Percentiles rank a stretch among this genome's conserved stretches.
Evolutionary conservation across 345 rosid species (phyloP).

Genomic region (Chamaenerion angustifolium): DNA sequence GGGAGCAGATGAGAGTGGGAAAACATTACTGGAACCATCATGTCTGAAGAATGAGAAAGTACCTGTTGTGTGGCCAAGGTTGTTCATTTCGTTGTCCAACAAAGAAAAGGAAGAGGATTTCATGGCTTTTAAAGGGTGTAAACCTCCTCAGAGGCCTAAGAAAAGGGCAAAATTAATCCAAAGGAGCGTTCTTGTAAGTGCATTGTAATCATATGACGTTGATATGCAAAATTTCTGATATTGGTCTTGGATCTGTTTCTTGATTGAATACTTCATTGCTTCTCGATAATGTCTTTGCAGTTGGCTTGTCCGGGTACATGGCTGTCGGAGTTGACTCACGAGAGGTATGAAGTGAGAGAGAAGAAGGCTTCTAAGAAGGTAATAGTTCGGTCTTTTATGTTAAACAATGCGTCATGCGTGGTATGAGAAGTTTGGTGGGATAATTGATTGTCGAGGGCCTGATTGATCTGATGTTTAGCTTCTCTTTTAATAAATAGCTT

Average conservation of each 20-base stretch:
- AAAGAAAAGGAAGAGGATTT: constrained; percentile 96
- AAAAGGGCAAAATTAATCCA: constrained; percentile 83
- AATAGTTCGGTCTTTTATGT: constrained; percentile 1
- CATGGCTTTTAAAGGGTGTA: constrained; percentile 92
- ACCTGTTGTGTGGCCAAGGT: constrained; percentile 55
- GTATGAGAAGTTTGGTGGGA: too few species aligned
- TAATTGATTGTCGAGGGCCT: background rate
- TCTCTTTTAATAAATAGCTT: too few species aligned
- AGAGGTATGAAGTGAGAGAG: constrained; percentile 89
- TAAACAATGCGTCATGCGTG: background rate
- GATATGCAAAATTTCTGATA: too few species aligned
- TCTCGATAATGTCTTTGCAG: constrained; percentile 18
- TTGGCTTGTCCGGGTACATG: constrained; percentile 86
- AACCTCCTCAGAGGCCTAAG: constrained; percentile 85
- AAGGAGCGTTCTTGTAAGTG: constrained; percentile 61
- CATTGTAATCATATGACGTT: too few species aligned
- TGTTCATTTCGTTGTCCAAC: constrained; percentile 57
- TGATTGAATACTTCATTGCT: background rate
- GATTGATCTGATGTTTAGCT: background rate
- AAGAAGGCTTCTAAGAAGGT: constrained; percentile 92
- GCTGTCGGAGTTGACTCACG: constrained; percentile 71
- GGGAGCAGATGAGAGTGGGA: constrained; percentile 55
- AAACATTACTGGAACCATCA: constrained; percentile 30
- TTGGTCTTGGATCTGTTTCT: background rate
- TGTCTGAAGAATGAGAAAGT: constrained; percentile 41